phyloP scores from a whole-genome alignment of 2,329 filamentous ascomycete genomes.

The Colletotrichum somersetense region DNA sequence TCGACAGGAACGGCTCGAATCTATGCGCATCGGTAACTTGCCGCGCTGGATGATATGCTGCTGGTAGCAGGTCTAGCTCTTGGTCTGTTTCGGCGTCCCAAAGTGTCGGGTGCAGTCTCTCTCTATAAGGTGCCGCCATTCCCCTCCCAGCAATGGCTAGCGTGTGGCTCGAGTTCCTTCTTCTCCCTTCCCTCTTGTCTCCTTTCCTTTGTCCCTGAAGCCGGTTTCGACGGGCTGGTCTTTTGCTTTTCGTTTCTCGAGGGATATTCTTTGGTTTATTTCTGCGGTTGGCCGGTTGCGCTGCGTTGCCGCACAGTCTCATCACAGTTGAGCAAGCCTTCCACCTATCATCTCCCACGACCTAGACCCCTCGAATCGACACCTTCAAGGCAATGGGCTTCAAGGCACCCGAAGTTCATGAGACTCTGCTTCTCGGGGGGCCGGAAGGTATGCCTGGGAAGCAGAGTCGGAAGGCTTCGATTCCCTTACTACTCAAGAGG shows the following conservation, averaged over 20 bases:
- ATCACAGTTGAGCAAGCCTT: neutral
- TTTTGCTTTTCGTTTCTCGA: neutral
- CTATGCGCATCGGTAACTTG: slow-evolving; percentile 32
- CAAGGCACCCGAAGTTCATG: neutral
- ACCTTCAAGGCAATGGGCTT: slow-evolving; percentile 8
- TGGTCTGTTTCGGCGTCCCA: slow-evolving; percentile 30
- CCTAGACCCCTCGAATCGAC: neutral
- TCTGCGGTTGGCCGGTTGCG: neutral
- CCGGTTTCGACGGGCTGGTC: slow-evolving; percentile 1
- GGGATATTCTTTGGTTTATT: neutral
- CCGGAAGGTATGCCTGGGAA: neutral
- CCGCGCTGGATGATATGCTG: slow-evolving; percentile 32
- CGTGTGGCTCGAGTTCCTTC: neutral
- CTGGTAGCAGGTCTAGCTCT: slow-evolving; percentile 22
- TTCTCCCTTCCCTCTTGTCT: neutral
- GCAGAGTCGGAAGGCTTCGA: slow-evolving; percentile 2
- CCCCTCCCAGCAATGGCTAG: neutral
- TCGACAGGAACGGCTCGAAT: slow-evolving; percentile 22
- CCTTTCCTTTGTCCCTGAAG: slow-evolving; percentile 12
- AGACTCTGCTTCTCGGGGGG: slow-evolving; percentile 4
- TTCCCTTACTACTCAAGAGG: slow-evolving; percentile 11
- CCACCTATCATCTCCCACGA: neutral
- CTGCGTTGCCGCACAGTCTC: neutral
- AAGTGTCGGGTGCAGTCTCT: neutral
- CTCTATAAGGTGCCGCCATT: slow-evolving; percentile 11